Evolutionary conservation across 495 filamentous ascomycete species (phyloP).

Genomic region (Neurospora sp.): DNA sequence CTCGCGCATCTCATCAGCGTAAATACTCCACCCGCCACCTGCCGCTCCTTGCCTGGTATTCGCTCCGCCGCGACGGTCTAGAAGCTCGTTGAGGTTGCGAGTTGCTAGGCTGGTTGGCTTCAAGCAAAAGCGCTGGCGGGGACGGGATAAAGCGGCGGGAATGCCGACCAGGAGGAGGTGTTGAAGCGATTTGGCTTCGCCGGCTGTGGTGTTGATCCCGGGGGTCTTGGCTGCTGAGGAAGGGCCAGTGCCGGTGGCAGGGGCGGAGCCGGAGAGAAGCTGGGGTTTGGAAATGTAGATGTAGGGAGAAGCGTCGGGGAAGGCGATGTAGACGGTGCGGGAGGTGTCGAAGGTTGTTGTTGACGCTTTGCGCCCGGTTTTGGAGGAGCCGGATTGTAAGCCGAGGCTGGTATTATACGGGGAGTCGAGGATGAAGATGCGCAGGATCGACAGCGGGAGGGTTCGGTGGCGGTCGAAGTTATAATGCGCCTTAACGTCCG

Average conservation of each 20-base stretch:
- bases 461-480: slow-evolving; percentile 53
- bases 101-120: slow-evolving; percentile 55
- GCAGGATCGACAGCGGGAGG: slow-evolving; percentile 57
- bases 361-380: slow-evolving; percentile 14
- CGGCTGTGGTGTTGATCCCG: slow-evolving; percentile 4
- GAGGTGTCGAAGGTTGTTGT: slow-evolving; percentile 40
- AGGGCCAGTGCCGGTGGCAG: not conserved
- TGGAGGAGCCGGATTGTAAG: slow-evolving; percentile 47
- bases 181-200: slow-evolving; percentile 52
- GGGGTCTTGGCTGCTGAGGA: not conserved
- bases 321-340: slow-evolving; percentile 63
- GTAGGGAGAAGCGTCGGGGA: slow-evolving; percentile 65
- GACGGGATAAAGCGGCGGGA: slow-evolving; percentile 64
- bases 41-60: slow-evolving; percentile 27
- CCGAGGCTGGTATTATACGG: slow-evolving; percentile 51
- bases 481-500: slow-evolving; percentile 72
- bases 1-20: slow-evolving; percentile 43
- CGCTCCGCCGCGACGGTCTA: slow-evolving; percentile 46
- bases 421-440: slow-evolving; percentile 63
- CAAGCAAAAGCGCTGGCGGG: slow-evolving; percentile 56
- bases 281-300: slow-evolving; percentile 55
- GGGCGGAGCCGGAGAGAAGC: slow-evolving; percentile 14
- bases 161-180: slow-evolving; percentile 63
- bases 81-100: slow-evolving; percentile 54
- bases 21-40: slow-evolving; percentile 68